Conservation (phyloP, 495 filamentous ascomycete species). For the Penicillium simplicissimum region DNA sequence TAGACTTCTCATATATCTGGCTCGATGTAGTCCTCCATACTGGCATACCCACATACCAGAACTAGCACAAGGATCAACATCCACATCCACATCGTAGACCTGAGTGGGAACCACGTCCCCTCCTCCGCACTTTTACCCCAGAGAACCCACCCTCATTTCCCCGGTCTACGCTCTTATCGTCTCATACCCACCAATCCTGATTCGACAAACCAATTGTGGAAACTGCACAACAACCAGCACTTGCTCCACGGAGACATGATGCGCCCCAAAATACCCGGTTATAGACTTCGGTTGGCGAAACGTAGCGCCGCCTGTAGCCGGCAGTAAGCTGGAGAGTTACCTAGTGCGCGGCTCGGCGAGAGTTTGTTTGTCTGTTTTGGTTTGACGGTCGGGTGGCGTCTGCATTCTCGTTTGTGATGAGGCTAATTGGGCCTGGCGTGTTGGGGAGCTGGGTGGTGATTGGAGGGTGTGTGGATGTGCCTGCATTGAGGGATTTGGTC, state of each 20-base stretch:
- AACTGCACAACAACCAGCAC: neutral
- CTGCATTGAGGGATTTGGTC: neutral
- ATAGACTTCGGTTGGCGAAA: neutral
- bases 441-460: neutral
- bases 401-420: neutral
- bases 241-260: too few species aligned
- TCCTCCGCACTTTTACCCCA: neutral
- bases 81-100: neutral
- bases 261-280: conserved; percentile 1
- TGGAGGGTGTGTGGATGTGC: conserved; percentile 2
- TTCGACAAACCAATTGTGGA: neutral
- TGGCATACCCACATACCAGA: neutral
- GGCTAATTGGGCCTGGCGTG: neutral
- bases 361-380: neutral
- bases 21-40: neutral
- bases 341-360: neutral
- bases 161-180: neutral
- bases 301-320: neutral
- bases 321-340: neutral
- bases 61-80: neutral
- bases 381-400: neutral
- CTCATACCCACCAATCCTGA: neutral
- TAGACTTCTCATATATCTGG: neutral
- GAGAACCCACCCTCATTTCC: neutral
- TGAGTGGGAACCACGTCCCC: neutral